Percentiles rank a stretch among this genome's conserved stretches.
Conservation (phyloP, 2,329 filamentous ascomycete species). For the Talaromyces sp. region DNA sequence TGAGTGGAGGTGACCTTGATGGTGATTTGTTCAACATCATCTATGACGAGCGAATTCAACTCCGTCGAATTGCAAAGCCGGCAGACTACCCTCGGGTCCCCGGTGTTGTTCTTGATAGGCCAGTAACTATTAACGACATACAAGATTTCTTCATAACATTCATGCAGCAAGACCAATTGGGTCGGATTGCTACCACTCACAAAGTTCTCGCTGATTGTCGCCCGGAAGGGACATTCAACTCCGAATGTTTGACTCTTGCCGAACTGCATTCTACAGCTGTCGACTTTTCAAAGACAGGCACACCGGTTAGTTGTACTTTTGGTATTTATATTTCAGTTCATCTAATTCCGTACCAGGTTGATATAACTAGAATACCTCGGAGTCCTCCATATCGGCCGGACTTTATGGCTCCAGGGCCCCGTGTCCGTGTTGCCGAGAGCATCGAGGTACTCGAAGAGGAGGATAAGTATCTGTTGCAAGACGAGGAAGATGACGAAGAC, state of each 20-base stretch:
- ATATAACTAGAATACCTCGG: slow-evolving; percentile 12
- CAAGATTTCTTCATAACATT: slow-evolving; percentile 75
- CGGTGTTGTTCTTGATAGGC: slow-evolving; percentile 54
- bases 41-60: slow-evolving; percentile 55
- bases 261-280: slow-evolving; percentile 64
- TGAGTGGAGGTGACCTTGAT: slow-evolving; percentile 78
- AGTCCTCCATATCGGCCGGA: slow-evolving; percentile 11
- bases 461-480: slow-evolving; percentile 19
- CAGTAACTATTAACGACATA: slow-evolving; percentile 61
- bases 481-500: slow-evolving; percentile 15
- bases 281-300: slow-evolving; percentile 71
- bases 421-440: slow-evolving; percentile 12
- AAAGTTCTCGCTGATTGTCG: slow-evolving; percentile 58
- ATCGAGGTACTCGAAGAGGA: slow-evolving; percentile 10
- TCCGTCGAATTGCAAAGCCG: slow-evolving; percentile 43
- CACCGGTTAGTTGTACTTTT: slow-evolving; percentile 37
- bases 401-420: slow-evolving; percentile 20
- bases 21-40: slow-evolving; percentile 79
- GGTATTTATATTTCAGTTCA: neutral
- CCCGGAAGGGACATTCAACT: slow-evolving; percentile 45
- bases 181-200: slow-evolving; percentile 60
- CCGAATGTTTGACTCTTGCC: slow-evolving; percentile 51
- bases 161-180: slow-evolving; percentile 62
- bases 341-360: slow-evolving; percentile 5
- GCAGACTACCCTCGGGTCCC: slow-evolving; percentile 63